These are phyloP conservation scores for Malassezia slooffiae DNA, from an alignment of 1,284 basidiomycete species.

Conservation along the genomic window DNA sequence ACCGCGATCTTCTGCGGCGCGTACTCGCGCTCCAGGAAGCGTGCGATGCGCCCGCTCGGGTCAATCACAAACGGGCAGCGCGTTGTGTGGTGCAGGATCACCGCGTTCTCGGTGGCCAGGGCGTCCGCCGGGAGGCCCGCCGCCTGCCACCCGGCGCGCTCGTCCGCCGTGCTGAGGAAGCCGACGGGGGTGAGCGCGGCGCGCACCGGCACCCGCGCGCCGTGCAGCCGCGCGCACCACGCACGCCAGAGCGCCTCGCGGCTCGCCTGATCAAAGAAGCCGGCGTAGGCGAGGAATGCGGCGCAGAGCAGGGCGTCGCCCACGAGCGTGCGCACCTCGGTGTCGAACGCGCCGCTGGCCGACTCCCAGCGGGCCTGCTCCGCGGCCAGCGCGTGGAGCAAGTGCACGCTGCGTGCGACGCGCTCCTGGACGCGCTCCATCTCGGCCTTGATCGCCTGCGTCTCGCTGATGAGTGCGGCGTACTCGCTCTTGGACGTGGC, in stretches of 20 bases:
- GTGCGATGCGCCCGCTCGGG: conserved; percentile 94
- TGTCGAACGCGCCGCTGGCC: conserved; percentile 89
- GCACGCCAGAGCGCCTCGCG: conserved; percentile 94
- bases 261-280: conserved; percentile 98
- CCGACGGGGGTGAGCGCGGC: conserved; percentile 81
- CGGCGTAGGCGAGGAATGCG: conserved; percentile 90
- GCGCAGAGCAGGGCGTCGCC: conserved; percentile 93
- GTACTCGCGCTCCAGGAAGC: conserved; percentile 88
- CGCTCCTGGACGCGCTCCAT: conserved; percentile 97
- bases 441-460: conserved; percentile 89
- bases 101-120: conserved; percentile 92
- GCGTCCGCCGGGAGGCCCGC: conserved; percentile 89
- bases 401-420: conserved; percentile 90
- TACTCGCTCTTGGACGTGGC: conserved; percentile 94
- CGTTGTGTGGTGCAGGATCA: conserved; percentile 89
- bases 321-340: conserved; percentile 96
- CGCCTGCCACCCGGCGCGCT: conserved; percentile 88
- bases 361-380: conserved; percentile 90
- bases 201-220: conserved; percentile 88
- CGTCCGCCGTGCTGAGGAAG: conserved; percentile 93
- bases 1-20: conserved; percentile 92
- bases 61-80: conserved; percentile 97
- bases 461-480: conserved; percentile 89
- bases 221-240: conserved; percentile 77
- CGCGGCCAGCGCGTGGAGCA: conserved; percentile 86